These are phyloP conservation scores for Daldinia decipiens DNA, from an alignment of 495 filamentous ascomycete species.

Conservation along the genomic window DNA sequence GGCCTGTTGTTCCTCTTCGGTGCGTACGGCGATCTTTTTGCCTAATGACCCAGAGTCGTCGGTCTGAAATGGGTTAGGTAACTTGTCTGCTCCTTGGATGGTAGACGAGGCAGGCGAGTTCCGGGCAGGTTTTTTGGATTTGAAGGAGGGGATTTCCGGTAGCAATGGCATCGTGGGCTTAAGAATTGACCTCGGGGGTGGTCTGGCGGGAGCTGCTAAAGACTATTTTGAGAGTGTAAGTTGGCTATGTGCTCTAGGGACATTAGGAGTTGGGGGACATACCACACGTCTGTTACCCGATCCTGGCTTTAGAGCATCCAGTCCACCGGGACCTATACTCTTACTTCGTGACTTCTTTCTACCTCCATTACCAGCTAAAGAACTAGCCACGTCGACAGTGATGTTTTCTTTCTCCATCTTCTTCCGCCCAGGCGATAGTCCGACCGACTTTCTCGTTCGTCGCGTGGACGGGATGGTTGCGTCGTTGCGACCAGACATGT, in stretches of 20 bases:
- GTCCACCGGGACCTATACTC: conserved; percentile 90
- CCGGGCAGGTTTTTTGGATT: conserved; percentile 51
- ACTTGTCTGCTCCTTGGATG: conserved; percentile 54
- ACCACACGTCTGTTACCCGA: conserved; percentile 86
- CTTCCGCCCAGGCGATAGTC: conserved; percentile 65
- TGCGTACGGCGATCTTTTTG: conserved; percentile 65
- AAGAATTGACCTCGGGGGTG: conserved; percentile 78
- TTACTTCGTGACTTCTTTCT: conserved; percentile 90
- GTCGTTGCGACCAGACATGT: conserved; percentile 61
- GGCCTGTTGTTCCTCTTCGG: conserved; percentile 84
- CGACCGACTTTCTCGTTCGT: conserved; percentile 82
- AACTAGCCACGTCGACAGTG: conserved; percentile 65
- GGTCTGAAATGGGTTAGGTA: conserved; percentile 63
- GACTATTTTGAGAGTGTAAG: conserved; percentile 52
- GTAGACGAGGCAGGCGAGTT: conserved; percentile 34
- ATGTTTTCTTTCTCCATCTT: conserved; percentile 76
- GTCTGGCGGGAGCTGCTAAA: conserved; percentile 55
- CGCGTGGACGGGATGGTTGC: conserved; percentile 62
- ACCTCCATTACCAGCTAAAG: conserved; percentile 52
- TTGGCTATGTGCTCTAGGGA: conserved; percentile 22
- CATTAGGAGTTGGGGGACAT: conserved; percentile 45
- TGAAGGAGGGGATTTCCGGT: conserved; percentile 66
- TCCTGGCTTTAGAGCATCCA: conserved; percentile 81
- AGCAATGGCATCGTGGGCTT: conserved; percentile 80
- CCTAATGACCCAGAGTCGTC: conserved; percentile 49